These are phyloP conservation scores for Prunella vulgaris DNA, from an alignment of 257 asterid species.

Conservation along the genomic window DNA sequence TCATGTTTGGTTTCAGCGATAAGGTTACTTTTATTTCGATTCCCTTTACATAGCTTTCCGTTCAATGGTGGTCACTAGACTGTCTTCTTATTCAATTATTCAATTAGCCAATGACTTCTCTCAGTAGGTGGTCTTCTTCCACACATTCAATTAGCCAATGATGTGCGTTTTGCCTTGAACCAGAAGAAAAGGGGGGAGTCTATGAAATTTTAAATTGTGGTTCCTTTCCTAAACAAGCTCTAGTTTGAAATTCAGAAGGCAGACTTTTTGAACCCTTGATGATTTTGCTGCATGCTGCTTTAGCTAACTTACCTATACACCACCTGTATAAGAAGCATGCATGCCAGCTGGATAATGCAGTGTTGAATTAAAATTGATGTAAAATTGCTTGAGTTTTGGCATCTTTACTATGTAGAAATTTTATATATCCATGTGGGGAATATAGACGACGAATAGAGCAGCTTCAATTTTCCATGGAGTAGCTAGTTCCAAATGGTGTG, in stretches of 20 bases:
- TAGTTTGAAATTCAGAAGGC: background rate
- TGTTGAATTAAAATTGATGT: no score
- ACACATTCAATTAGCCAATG: background rate
- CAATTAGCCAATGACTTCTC: background rate
- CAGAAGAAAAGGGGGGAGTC: background rate
- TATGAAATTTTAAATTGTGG: background rate
- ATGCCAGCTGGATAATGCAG: background rate
- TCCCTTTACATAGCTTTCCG: background rate
- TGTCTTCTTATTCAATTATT: background rate
- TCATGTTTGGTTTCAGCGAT: constrained; percentile 98
- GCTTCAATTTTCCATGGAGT: background rate
- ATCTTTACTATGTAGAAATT: background rate
- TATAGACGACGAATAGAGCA: background rate
- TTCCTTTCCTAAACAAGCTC: background rate
- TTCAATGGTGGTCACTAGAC: background rate
- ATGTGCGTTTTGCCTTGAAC: background rate
- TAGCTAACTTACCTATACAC: background rate
- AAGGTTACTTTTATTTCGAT: constrained; percentile 51
- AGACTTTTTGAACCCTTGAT: background rate
- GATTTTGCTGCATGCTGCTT: background rate
- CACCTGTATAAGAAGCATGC: background rate
- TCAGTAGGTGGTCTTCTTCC: background rate
- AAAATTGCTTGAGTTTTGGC: background rate
- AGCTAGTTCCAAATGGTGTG: background rate
- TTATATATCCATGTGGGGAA: background rate